Evolutionary conservation across 169 alveolate genomes (phyloP), one percentile per base, ranked within the genome.

Genomic region (Eimeria necatrix): DNA sequence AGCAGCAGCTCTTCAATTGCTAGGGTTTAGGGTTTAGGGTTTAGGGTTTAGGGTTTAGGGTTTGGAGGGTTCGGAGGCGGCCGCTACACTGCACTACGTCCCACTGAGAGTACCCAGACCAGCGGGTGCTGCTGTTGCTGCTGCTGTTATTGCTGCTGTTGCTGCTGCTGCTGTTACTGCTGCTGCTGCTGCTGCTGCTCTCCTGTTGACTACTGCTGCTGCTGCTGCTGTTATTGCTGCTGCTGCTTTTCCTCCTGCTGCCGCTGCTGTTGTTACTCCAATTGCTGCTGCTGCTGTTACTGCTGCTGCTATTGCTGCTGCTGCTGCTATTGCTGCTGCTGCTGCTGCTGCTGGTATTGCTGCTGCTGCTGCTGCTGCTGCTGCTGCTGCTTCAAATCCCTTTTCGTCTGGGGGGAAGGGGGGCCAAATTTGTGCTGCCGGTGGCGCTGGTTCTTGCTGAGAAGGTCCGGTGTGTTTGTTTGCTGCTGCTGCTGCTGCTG

Each of bases 81-180:
- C n/a, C n/a, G n/a, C n/a, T n/a, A n/a, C n/a, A n/a, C n/a, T n/a
- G n/a, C n/a, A n/a, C n/a, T n/a, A n/a, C n/a, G n/a, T n/a, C n/a
- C n/a, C n/a, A n/a, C n/a, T n/a, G n/a, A n/a, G n/a, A n/a, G n/a
- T n/a, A n/a, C n/a, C n/a, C n/a, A n/a, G n/a, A n/a, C n/a, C n/a
- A n/a, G 73, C 18, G 12, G 73, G 6, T 61, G 73, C 73, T 61
- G 73, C 73, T 61, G 73, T 61, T 61, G 73, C 73, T 61, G 73
- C 73, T 61, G 73, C 73, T 61, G 73, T 61, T 61, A 24, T 12
- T 61, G 73, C n/a, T 61, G 73, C 24, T 10, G 73, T 24, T 61
- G 73, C 18, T 61, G 73, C n/a, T 61, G 73, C 73, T 61, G 73
- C n/a, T 61, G 73, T 4, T 61, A 24, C 18, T 61, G 73, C n/a